phyloP scores from a whole-genome alignment of 148 eudicot genomes.

The Fallopia convolvulus region DNA sequence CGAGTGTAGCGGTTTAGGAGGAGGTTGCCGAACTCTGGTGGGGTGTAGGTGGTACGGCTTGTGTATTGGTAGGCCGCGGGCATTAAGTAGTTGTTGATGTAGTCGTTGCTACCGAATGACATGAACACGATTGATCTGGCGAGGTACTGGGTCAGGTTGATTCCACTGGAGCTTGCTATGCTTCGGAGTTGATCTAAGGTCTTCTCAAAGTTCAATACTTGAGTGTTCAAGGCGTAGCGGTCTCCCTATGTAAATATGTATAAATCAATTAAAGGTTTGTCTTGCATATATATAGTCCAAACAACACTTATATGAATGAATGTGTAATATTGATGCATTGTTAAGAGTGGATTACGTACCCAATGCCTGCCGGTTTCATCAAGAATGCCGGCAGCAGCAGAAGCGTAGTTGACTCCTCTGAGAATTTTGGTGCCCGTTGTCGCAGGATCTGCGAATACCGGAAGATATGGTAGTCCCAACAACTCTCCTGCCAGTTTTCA shows the following conservation, averaged over 20 bases:
- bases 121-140: constrained; percentile 53
- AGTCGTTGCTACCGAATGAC: constrained; percentile 84
- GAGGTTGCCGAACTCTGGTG: constrained; percentile 60
- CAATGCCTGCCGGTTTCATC: constrained; percentile 80
- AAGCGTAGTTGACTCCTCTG: constrained; percentile 77
- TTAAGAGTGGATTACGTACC: constrained; percentile 23
- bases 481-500: constrained; percentile 36
- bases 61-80: constrained; percentile 37
- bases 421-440: constrained; percentile 41
- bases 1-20: constrained; percentile 61
- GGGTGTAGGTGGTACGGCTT: constrained; percentile 49
- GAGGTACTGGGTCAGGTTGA: constrained; percentile 36
- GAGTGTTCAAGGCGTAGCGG: constrained; percentile 62
- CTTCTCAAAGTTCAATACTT: constrained; percentile 66
- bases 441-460: constrained; percentile 59
- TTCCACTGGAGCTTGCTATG: constrained; percentile 22
- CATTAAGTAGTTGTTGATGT: constrained; percentile 90
- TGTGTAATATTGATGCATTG: not conserved
- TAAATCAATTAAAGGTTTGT: not conserved
- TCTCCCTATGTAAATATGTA: constrained; percentile 41
- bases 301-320: too few species aligned
- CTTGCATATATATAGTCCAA: too few species aligned
- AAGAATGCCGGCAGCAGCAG: constrained; percentile 81
- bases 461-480: constrained; percentile 54
- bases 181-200: constrained; percentile 49